A percentile compares a stretch with the other conserved stretches of the same genome.
phyloP scores from a whole-genome alignment of 1,284 basidiomycete genomes.

The Pascua guehoae region DNA sequence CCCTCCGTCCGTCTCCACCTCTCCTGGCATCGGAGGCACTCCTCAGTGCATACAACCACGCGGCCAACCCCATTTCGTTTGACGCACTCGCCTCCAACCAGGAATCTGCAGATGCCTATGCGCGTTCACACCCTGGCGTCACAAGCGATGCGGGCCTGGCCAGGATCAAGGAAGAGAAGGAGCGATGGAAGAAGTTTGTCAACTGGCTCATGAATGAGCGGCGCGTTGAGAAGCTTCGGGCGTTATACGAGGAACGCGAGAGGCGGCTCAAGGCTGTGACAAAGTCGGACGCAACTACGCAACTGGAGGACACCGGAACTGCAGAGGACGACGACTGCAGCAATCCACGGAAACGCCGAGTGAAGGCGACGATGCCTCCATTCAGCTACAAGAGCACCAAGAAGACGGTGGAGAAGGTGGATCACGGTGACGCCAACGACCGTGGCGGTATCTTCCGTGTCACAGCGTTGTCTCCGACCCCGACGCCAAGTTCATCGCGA shows the following conservation, averaged over 20 bases:
- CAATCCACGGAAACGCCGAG: conserved; percentile 13
- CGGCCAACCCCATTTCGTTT: conserved; percentile 32
- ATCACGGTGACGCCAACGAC: conserved; percentile 11
- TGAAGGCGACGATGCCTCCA: conserved; percentile 4
- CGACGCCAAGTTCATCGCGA: conserved; percentile 3
- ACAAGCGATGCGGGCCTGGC: conserved; percentile 12
- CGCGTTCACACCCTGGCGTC: conserved; percentile 37
- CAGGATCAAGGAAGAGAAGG: conserved; percentile 32
- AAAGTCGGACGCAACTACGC: conserved; percentile 4
- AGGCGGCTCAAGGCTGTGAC: conserved; percentile 28
- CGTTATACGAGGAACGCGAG: conserved; percentile 36
- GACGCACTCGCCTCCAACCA: conserved; percentile 33
- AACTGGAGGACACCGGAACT: neutral
- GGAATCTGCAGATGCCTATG: conserved; percentile 33
- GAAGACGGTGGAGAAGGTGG: conserved; percentile 14
- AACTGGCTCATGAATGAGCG: conserved; percentile 47
- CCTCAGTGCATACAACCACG: conserved; percentile 42
- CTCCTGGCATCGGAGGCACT: conserved; percentile 32
- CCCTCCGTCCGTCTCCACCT: conserved; percentile 35
- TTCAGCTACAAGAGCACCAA: conserved; percentile 5
- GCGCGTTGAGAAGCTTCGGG: conserved; percentile 39
- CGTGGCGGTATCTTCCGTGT: conserved; percentile 23
- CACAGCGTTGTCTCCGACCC: neutral
- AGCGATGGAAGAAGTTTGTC: conserved; percentile 40
- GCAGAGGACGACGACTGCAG: neutral